These are phyloP conservation scores for Phyllachora maydis DNA, from an alignment of 2,329 filamentous ascomycete genomes.

Conservation along the genomic window DNA sequence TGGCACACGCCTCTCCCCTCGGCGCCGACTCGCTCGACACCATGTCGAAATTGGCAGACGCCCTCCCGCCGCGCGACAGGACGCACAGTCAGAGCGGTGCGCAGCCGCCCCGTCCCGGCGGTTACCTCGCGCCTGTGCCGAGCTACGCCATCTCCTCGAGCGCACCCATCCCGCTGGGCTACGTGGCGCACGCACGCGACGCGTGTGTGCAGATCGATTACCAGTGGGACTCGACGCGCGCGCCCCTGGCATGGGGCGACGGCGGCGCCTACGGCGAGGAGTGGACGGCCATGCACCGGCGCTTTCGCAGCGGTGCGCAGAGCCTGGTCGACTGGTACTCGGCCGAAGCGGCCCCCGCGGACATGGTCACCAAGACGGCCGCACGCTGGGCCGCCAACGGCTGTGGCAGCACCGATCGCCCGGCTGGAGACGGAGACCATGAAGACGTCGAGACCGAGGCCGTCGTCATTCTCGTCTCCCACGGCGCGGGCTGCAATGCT, in stretches of 20 bases:
- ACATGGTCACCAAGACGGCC: conserved; percentile 24
- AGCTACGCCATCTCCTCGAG: conserved; percentile 65
- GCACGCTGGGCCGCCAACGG: conserved; percentile 7
- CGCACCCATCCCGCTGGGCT: conserved; percentile 68
- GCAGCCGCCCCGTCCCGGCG: conserved; percentile 3
- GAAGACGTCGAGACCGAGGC: conserved; percentile 46
- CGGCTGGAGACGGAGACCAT: conserved; percentile 13
- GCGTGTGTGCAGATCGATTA: conserved; percentile 76
- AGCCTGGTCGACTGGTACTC: conserved; percentile 71
- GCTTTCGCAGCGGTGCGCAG: conserved; percentile 64
- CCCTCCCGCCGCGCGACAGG: conserved; percentile 11
- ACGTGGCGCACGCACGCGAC: conserved; percentile 78
- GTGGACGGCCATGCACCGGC: conserved; percentile 86
- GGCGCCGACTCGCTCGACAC: conserved; percentile 8
- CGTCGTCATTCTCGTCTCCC: conserved; percentile 73
- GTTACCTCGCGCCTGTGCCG: conserved; percentile 58
- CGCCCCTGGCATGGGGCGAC: conserved; percentile 62
- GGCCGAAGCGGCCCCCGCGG: conserved; percentile 26
- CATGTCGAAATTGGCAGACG: conserved; percentile 12
- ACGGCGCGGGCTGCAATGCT: conserved; percentile 91
- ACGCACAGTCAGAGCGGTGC: no score
- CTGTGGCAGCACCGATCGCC: no score
- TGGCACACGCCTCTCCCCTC: no score
- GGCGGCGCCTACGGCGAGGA: conserved; percentile 82
- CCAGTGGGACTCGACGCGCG: conserved; percentile 83